Evolutionary conservation across 495 filamentous ascomycete species (phyloP), one percentile per base, ranked within the genome.

Genomic region (Tirmania nivea): DNA sequence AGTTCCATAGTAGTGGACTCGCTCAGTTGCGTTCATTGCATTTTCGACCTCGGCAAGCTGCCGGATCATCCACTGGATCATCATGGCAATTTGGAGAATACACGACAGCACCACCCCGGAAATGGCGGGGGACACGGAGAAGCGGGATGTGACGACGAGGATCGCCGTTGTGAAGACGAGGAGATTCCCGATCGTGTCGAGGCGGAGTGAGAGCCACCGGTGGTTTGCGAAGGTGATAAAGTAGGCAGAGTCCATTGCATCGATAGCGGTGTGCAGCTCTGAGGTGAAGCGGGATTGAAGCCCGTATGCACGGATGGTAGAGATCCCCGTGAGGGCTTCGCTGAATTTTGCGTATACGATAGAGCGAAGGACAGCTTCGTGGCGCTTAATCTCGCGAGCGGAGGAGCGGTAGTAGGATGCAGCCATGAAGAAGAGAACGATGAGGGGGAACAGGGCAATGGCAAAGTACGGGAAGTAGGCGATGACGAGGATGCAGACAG

Each of bases 41-140:
- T 94, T 95, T 66, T 97, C 90, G 19, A 95, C 84, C 65, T 96
- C 90, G 35, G 90, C 88, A 36, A 95, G 75, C 68, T 96, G 90
- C 37, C 89, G 78, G 17, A 96, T 84, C 2, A 86, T 87, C 68
- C 93, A 94, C 63, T 94, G 87, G 49, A 95, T 77, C 83, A 94
- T 86, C 68, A 90, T 84, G n/a, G 92, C 86, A 56, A 95, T 92
- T 34, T 80, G 75, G 2, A 96, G 73, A 58, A 96, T 93, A 63
- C 94, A 95, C 10, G 83, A 88, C 10, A 96, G 72, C 0, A 96
- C 86, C 34, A 96, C 68, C 17, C 90, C 89, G 52, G 75, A 80
- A 53, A 86, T 92, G 51, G 81, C 86, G 10, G 89, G 90, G 35
- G 75, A 67, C 48, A 95, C 84, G 50, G 75, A 75, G 68, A 95